Evolutionary conservation across 2,329 filamentous ascomycete genomes (phyloP).

Genomic region (Penicillium fuscoglaucum): DNA sequence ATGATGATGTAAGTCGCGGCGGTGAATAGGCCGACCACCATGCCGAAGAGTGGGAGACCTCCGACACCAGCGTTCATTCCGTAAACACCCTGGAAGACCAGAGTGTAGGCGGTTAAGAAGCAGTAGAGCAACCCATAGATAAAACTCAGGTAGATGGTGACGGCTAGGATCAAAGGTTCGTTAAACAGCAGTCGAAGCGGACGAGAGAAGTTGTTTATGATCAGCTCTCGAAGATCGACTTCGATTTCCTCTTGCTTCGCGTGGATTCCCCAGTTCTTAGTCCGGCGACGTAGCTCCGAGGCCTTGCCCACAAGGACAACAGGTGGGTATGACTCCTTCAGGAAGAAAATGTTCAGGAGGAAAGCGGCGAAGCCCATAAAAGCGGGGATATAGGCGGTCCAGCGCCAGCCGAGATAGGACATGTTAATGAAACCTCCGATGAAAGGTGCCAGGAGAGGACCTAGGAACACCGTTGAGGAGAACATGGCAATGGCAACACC

Average conservation of each 20-base stretch:
- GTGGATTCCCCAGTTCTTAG: slow-evolving; percentile 60
- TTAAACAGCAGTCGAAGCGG: slow-evolving; percentile 47
- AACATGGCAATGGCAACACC: slow-evolving; percentile 49
- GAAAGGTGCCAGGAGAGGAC: slow-evolving; percentile 55
- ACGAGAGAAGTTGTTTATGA: slow-evolving; percentile 54
- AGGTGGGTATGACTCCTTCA: slow-evolving; percentile 60
- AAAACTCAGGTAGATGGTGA: slow-evolving; percentile 44
- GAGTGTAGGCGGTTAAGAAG: slow-evolving; percentile 40
- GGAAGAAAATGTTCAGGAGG: slow-evolving; percentile 52
- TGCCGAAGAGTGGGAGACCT: slow-evolving; percentile 81
- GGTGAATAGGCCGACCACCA: slow-evolving; percentile 71
- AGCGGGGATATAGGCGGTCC: slow-evolving; percentile 55
- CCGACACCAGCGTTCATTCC: slow-evolving; percentile 67
- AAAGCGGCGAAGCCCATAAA: slow-evolving; percentile 59
- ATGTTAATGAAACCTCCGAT: slow-evolving; percentile 55
- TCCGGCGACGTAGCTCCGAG: slow-evolving; percentile 51
- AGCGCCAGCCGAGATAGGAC: slow-evolving; percentile 55
- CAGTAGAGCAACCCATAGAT: slow-evolving; percentile 40
- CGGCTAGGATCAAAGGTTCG: slow-evolving; percentile 45
- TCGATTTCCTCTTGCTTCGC: slow-evolving; percentile 56
- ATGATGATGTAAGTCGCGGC: slow-evolving; percentile 59
- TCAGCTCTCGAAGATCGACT: slow-evolving; percentile 51
- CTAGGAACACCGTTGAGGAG: slow-evolving; percentile 53
- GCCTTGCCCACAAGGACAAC: slow-evolving; percentile 57
- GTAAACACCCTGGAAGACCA: slow-evolving; percentile 56